phyloP scores from a whole-genome alignment of 2,329 filamentous ascomycete species.

The Lasiodiplodia sp. region DNA sequence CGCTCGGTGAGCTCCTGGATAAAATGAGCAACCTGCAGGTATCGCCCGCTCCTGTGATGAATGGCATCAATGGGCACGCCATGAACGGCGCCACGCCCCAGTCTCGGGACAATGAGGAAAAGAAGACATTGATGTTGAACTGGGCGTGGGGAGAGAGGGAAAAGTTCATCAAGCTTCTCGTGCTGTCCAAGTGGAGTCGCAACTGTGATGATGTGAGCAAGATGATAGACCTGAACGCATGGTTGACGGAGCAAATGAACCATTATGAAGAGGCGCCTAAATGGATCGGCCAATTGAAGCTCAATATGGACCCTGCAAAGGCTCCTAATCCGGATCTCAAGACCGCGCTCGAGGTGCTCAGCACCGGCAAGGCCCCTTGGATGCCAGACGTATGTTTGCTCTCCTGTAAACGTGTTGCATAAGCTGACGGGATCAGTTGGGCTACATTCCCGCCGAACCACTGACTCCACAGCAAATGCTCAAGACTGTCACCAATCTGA shows the following conservation, averaged over 20 bases:
- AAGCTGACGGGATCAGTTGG: conserved; percentile 59
- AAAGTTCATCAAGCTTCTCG: conserved; percentile 91
- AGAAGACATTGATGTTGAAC: conserved; percentile 77
- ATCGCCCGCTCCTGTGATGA: conserved; percentile 52
- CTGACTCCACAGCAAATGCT: conserved; percentile 76
- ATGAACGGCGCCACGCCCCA: conserved; percentile 46
- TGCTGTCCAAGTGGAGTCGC: conserved; percentile 89
- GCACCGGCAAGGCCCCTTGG: conserved; percentile 77
- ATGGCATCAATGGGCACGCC: conserved; percentile 45
- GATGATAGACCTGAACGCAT: conserved; percentile 84
- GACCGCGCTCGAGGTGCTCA: conserved; percentile 85
- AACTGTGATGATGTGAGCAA: conserved; percentile 80
- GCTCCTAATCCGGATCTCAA: conserved; percentile 89
- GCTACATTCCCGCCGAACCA: conserved; percentile 76
- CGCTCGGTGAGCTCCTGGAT: conserved; percentile 73
- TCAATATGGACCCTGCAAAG: conserved; percentile 73
- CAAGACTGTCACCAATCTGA: conserved; percentile 78
- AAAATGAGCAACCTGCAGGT: conserved; percentile 74
- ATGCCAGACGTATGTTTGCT: conserved; percentile 73
- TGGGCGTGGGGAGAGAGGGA: conserved; percentile 82
- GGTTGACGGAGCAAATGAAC: conserved; percentile 60
- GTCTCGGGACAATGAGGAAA: conserved; percentile 71
- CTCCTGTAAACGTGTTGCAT: conserved; percentile 28
- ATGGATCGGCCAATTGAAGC: conserved; percentile 72
- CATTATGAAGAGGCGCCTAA: conserved; percentile 58